phyloP scores from a whole-genome alignment of 2,329 filamentous ascomycete species.

The Rhynchosporium agropyri region DNA sequence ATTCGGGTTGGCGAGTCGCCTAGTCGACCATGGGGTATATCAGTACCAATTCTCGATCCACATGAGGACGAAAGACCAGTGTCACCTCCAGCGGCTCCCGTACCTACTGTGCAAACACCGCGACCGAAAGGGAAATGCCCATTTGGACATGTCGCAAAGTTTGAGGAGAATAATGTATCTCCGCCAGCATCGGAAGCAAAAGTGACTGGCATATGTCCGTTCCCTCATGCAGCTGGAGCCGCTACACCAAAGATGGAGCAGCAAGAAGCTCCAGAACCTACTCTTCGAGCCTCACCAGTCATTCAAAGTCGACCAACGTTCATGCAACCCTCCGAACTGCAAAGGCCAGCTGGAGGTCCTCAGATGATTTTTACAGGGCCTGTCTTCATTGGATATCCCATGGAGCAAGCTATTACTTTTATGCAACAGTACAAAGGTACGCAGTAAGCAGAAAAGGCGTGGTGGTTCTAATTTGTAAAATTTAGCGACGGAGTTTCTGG shows the following conservation, averaged over 20 bases:
- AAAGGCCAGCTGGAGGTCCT: conserved; percentile 45
- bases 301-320: conserved; percentile 53
- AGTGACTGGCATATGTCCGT: conserved; percentile 36
- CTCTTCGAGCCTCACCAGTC: conserved; percentile 42
- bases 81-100: conserved; percentile 59
- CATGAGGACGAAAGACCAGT: conserved; percentile 48
- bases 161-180: conserved; percentile 19
- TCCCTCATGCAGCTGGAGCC: conserved; percentile 44
- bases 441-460: conserved; percentile 19
- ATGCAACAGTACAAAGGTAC: conserved; percentile 54
- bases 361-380: conserved; percentile 90
- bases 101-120: conserved; percentile 41
- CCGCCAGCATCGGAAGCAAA: conserved; percentile 20
- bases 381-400: conserved; percentile 88
- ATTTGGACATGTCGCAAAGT: conserved; percentile 46
- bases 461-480: background rate
- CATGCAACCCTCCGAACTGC: conserved; percentile 49
- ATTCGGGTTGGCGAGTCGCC: conserved; percentile 93
- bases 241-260: conserved; percentile 18
- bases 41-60: conserved; percentile 65
- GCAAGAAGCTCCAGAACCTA: conserved; percentile 42
- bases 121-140: conserved; percentile 56
- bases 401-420: conserved; percentile 78
- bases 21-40: conserved; percentile 90
- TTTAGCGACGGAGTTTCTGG: conserved; percentile 11